phyloP scores from a whole-genome alignment of 2,329 filamentous ascomycete species.

The Stachybotrys chartarum region DNA sequence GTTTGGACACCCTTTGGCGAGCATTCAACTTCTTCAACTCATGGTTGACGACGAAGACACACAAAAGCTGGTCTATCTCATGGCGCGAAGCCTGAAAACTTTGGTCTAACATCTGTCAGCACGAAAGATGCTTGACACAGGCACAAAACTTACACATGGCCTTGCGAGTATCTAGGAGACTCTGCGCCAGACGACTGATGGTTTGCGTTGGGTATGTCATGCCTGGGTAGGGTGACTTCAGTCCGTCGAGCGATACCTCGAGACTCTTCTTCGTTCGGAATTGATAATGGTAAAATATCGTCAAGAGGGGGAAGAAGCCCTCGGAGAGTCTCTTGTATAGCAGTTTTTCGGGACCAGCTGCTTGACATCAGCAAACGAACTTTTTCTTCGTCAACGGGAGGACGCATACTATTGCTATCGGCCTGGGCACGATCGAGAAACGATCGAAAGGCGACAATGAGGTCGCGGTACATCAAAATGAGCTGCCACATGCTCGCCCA shows the following conservation, averaged over 20 bases:
- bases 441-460: conserved; percentile 23
- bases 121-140: background rate
- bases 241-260: conserved; percentile 30
- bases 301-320: conserved; percentile 28
- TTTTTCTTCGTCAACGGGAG: background rate
- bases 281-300: conserved; percentile 32
- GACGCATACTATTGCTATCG: conserved; percentile 7
- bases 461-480: conserved; percentile 40
- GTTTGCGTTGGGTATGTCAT: conserved; percentile 16
- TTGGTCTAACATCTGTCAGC: conserved; percentile 15
- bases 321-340: conserved; percentile 22
- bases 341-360: conserved; percentile 3
- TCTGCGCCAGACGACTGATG: conserved; percentile 18
- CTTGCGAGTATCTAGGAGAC: conserved; percentile 25
- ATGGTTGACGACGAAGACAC: conserved; percentile 27
- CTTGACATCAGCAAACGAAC: background rate
- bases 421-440: conserved; percentile 16
- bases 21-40: conserved; percentile 32
- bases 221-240: conserved; percentile 20
- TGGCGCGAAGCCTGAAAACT: conserved; percentile 21
- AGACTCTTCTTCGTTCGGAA: conserved; percentile 33
- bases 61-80: conserved; percentile 24
- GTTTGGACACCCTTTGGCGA: conserved; percentile 19
- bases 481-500: conserved; percentile 44
- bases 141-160: conserved; percentile 24